phyloP scores from a whole-genome alignment of 805 yeast species.

The Maudiozyma barnettii region DNA sequence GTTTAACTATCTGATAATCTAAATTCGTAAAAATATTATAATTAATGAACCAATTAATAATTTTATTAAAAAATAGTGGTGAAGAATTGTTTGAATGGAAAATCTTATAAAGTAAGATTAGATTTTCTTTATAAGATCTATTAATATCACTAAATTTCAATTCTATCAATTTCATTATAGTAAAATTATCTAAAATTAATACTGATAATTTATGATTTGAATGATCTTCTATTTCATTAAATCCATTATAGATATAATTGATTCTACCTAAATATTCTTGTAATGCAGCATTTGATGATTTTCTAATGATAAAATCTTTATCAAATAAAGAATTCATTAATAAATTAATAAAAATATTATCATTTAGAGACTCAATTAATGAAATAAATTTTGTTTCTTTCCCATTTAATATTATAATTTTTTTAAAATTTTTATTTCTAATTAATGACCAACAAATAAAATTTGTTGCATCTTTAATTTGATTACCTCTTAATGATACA shows the following conservation, averaged over 20 bases:
- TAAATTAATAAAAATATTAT: constrained; percentile 29
- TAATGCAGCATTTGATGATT: constrained; percentile 78
- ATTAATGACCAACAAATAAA: constrained; percentile 75
- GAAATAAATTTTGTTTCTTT: neutral
- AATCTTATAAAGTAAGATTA: constrained; percentile 22
- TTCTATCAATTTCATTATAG: constrained; percentile 44
- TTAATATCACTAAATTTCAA: constrained; percentile 42
- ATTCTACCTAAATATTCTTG: constrained; percentile 75
- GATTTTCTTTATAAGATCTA: constrained; percentile 33
- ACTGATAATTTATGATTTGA: neutral
- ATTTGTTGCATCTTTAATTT: constrained; percentile 76
- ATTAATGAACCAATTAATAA: constrained; percentile 21
- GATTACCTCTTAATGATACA: constrained; percentile 43
- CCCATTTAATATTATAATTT: neutral
- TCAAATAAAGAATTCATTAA: constrained; percentile 57
- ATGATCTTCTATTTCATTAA: constrained; percentile 11
- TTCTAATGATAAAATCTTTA: constrained; percentile 58
- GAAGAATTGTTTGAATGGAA: too few relatives aligned
- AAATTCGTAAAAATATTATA: constrained; percentile 13
- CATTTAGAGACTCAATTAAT: constrained; percentile 8
- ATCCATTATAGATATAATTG: neutral
- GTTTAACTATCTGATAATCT: constrained; percentile 11
- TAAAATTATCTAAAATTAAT: constrained; percentile 23
- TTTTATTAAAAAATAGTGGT: constrained; percentile 5
- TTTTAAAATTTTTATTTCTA: constrained; percentile 24